Conservation (phyloP, 2,329 filamentous ascomycete genomes). For the Fusarium chlamydosporum region DNA sequence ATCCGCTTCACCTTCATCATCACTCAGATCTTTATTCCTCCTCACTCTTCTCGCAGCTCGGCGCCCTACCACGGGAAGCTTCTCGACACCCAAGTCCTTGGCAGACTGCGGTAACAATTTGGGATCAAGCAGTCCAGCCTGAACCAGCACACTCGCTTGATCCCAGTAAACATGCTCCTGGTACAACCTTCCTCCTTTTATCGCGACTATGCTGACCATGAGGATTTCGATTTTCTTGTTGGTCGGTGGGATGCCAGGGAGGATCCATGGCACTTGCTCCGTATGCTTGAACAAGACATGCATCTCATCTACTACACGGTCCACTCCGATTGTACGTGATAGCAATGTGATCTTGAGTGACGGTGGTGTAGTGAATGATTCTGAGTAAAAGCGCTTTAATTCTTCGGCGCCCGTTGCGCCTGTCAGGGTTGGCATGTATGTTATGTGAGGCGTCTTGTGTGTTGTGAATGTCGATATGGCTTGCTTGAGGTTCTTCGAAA, state of each 20-base stretch:
- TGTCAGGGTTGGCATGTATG: conserved; percentile 74
- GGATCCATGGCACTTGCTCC: conserved; percentile 70
- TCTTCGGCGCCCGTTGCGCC: conserved; percentile 73
- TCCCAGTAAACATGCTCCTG: conserved; percentile 77
- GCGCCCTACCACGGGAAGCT: conserved; percentile 58
- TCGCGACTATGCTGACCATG: conserved; percentile 70
- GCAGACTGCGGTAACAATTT: conserved; percentile 55
- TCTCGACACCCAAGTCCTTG: conserved; percentile 54
- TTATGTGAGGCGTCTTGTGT: conserved; percentile 76
- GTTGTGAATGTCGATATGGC: conserved; percentile 73
- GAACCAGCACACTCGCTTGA: conserved; percentile 70
- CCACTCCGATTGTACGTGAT: conserved; percentile 73
- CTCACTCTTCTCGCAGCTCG: conserved; percentile 58
- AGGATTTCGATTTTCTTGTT: conserved; percentile 66
- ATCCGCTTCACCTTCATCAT: conserved; percentile 60
- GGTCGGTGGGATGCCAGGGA: conserved; percentile 71
- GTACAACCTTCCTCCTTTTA: conserved; percentile 71
- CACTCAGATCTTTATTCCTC: conserved; percentile 38
- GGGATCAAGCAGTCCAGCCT: conserved; percentile 69
- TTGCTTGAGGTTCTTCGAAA: conserved; percentile 67
- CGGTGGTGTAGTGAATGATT: conserved; percentile 75
- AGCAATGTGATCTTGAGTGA: conserved; percentile 73
- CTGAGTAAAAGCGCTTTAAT: conserved; percentile 73
- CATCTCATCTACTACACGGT: conserved; percentile 76
- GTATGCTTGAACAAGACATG: conserved; percentile 71